Conservation (phyloP, 2,329 filamentous ascomycete genomes). For the Macrophomina pseudophaseolina region DNA sequence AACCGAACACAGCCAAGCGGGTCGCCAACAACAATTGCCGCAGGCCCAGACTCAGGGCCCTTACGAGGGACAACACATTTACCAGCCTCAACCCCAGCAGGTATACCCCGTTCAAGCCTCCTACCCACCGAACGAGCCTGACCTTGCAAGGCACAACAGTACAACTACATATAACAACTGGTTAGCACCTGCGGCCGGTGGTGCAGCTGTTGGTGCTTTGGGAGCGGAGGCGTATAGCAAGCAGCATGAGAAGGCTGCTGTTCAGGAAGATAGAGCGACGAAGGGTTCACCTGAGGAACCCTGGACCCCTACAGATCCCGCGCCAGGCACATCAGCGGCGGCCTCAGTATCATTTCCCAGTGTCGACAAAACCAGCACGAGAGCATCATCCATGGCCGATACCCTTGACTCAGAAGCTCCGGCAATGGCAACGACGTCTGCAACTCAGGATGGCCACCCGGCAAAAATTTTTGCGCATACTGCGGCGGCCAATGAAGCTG, state of each 20-base stretch:
- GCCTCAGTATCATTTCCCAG: slow-evolving; percentile 13
- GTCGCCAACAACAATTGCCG: slow-evolving; percentile 27
- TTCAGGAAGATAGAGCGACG: slow-evolving; percentile 26
- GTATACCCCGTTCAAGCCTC: slow-evolving; percentile 28
- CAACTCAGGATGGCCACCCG: not conserved
- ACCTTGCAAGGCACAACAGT: slow-evolving; percentile 42
- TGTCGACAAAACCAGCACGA: slow-evolving; percentile 13
- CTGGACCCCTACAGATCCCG: not conserved
- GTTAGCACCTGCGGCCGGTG: slow-evolving; percentile 58
- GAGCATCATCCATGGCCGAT: slow-evolving; percentile 9
- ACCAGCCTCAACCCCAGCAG: slow-evolving; percentile 23
- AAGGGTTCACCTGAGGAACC: slow-evolving; percentile 1
- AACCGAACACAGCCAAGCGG: slow-evolving; percentile 27
- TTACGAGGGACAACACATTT: slow-evolving; percentile 27
- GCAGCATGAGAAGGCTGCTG: slow-evolving; percentile 33
- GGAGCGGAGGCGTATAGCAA: slow-evolving; percentile 42
- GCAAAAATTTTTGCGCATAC: slow-evolving; percentile 8
- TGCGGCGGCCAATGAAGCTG: slow-evolving; percentile 9
- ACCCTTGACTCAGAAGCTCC: slow-evolving; percentile 14
- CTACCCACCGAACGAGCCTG: slow-evolving; percentile 26
- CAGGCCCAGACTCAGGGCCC: slow-evolving; percentile 27
- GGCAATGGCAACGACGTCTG: slow-evolving; percentile 15
- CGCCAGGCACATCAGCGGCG: slow-evolving; percentile 4
- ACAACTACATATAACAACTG: slow-evolving; percentile 57
- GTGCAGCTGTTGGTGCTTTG: slow-evolving; percentile 47